Base-by-base conservation (phyloP, 208 protist species). In the Phytomonas sp. region DNA sequence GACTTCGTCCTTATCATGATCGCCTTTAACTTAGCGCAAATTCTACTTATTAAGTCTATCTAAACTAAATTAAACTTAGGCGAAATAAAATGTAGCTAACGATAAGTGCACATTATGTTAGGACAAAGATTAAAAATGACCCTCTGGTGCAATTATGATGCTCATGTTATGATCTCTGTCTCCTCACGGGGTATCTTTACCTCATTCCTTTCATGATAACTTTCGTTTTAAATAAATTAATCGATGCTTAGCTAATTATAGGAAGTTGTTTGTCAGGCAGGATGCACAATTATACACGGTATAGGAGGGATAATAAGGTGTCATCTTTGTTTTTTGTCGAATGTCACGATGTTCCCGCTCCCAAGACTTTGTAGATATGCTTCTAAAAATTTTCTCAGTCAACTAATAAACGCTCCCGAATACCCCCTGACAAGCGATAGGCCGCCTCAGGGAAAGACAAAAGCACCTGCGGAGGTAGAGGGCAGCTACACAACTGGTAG, bases 401-500 rank as follows among this genome's bases (percentile, higher is more conserved):
- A 76, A 11, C 31, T 8, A 67, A n/a, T n/a, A 87, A 29, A 4
- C 66, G 70, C 61, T 75, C 69, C 0, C 81, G 74, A 62, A 83
- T 33, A 51, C n/a, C 67, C 0, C 63, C 62, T 15, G 74, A 67
- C 9, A 53, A n/a, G 65, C 59, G 23, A 5, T 56, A 37, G 64
- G 71, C 77, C 74, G 81, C 66, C 61, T 77, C 60, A 59, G 81
- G 66, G n/a, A 67, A 68, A 17, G 75, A 73, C 17, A 53, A 66
- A 36, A 95, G 71, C 31, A 76, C 74, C n/a, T 72, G 62, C 4
- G 74, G 46, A 40, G 79, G 51, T 59, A 94, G 69, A 61, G 88
- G 82, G 69, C 72, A 81, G 17, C 65, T 74, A 37, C 85, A 81
- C 11, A 74, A 67, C 20, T 92, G 84, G 37, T 85, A 63, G 29